Evolutionary conservation across 371 early-diverging fungal genomes (phyloP).

Genomic region (Dichotomocladium elegans): DNA sequence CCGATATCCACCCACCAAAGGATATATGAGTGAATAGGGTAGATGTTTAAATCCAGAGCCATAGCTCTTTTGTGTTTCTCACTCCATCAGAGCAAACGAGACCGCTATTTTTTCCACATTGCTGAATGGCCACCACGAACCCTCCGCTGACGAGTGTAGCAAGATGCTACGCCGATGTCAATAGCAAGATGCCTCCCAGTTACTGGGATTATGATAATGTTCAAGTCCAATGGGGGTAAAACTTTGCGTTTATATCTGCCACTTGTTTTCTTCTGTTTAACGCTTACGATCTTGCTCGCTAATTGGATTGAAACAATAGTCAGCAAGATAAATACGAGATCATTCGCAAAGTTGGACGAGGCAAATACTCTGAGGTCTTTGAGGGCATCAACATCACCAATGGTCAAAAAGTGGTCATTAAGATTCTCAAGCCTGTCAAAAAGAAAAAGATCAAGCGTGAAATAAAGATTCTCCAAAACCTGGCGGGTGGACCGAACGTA

Average conservation of each 20-base stretch:
- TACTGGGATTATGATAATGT: slow-evolving; percentile 98
- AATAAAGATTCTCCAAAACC: slow-evolving; percentile 97
- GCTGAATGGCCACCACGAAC: too few relatives aligned
- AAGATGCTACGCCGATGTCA: slow-evolving; percentile 88
- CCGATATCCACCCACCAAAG: too few relatives aligned
- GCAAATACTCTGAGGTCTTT: slow-evolving; percentile 99
- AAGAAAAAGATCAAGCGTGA: slow-evolving; percentile 99
- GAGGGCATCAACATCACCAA: slow-evolving; percentile 87
- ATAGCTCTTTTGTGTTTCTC: too few relatives aligned
- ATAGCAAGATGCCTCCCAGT: slow-evolving; percentile 71
- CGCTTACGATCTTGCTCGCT: too few relatives aligned
- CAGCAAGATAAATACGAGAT: slow-evolving; percentile 96
- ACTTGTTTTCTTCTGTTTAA: too few relatives aligned
- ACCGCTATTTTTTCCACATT: too few relatives aligned
- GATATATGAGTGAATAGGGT: too few relatives aligned
- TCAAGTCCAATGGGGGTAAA: slow-evolving; percentile 80
- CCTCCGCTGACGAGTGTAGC: slow-evolving; percentile 56
- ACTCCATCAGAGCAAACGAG: too few relatives aligned
- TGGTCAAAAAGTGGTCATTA: slow-evolving; percentile 92
- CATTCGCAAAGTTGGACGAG: slow-evolving; percentile 94
- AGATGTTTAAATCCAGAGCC: too few relatives aligned
- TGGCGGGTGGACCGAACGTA: slow-evolving; percentile 94
- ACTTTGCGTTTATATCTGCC: too few relatives aligned
- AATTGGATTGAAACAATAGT: not conserved
- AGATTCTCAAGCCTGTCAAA: slow-evolving; percentile 99